phyloP scores from a whole-genome alignment of 257 asterid species.

The Prunella vulgaris region DNA sequence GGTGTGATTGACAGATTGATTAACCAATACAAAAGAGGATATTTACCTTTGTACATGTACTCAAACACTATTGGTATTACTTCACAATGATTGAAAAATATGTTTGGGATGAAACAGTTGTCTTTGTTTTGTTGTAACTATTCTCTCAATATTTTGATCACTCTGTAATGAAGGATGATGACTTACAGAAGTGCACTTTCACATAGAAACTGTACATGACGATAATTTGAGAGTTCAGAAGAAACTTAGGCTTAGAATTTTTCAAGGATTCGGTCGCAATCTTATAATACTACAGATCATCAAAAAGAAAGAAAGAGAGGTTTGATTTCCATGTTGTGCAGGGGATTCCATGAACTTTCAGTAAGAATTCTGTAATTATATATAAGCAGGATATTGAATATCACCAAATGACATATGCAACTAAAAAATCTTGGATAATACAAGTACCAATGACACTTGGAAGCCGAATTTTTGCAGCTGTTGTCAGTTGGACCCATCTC shows the following conservation, averaged over 20 bases:
- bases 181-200: neutral
- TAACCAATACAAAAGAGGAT: neutral
- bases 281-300: neutral
- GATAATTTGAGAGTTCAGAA: neutral
- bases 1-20: slow-evolving; percentile 8
- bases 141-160: neutral
- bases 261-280: neutral
- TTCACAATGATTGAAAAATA: neutral
- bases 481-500: neutral
- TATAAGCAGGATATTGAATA: neutral
- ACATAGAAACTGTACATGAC: neutral
- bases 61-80: neutral
- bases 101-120: slow-evolving; percentile 1
- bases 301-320: neutral
- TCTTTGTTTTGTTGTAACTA: neutral
- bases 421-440: neutral
- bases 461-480: neutral
- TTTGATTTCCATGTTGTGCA: neutral
- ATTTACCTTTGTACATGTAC: neutral
- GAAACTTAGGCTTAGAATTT: neutral
- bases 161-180: neutral
- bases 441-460: neutral
- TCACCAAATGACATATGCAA: neutral
- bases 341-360: neutral
- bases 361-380: neutral